These are phyloP conservation scores for Osmanthus fragrans DNA, from an alignment of 257 asterid species.

Conservation along the genomic window DNA sequence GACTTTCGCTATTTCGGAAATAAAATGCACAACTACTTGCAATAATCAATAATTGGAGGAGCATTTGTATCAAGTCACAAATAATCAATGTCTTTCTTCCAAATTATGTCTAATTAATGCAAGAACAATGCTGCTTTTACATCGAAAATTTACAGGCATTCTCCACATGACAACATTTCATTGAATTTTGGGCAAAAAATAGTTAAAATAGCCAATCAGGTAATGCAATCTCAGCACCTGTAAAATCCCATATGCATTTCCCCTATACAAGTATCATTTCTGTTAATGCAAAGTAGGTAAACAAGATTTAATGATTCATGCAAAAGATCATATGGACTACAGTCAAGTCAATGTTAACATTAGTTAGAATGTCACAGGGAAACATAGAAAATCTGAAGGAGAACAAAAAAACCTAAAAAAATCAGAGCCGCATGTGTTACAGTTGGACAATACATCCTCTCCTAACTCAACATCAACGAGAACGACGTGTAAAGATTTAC, in stretches of 20 bases:
- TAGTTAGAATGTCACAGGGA: not conserved
- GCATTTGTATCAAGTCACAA: not conserved
- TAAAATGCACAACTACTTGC: not conserved
- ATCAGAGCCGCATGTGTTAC: conserved; percentile 81
- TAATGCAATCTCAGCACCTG: no score
- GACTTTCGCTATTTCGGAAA: no score
- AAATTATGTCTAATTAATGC: not conserved
- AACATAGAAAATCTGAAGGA: not conserved
- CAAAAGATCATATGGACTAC: not conserved
- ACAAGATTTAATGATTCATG: not conserved
- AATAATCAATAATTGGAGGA: not conserved
- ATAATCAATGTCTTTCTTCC: not conserved
- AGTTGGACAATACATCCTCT: conserved; percentile 58
- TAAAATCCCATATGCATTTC: no score
- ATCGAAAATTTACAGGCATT: no score
- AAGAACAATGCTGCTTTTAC: not conserved
- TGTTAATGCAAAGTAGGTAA: not conserved
- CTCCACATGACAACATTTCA: no score
- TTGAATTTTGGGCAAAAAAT: no score
- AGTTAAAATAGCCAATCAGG: no score
- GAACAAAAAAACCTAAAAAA: conserved; percentile 1
- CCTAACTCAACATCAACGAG: conserved; percentile 41
- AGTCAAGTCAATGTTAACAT: not conserved
- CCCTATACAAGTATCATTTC: no score
- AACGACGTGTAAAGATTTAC: not conserved